Evolutionary conservation across 441 rosid genomes (phyloP).

Genomic region (Populus hybrid): DNA sequence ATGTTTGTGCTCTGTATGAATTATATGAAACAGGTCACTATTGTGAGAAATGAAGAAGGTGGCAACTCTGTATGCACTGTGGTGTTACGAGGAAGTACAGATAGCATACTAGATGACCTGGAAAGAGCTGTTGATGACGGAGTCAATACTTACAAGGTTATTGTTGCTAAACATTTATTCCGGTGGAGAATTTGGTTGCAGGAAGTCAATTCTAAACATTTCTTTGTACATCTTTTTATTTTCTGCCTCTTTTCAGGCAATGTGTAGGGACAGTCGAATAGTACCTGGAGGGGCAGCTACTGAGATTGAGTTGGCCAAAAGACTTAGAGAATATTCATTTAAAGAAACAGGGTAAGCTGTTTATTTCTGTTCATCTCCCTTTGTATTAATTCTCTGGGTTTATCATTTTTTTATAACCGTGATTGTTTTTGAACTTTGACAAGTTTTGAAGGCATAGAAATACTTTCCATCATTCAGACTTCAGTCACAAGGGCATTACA

Average conservation of each 20-base stretch:
- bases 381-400: neutral
- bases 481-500: neutral
- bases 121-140: constrained; percentile 99
- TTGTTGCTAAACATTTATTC: neutral
- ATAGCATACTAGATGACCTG: constrained; percentile 96
- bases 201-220: neutral
- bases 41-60: constrained; percentile 92
- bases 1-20: neutral
- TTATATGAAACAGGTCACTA: constrained; percentile 57
- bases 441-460: neutral
- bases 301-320: constrained; percentile 97
- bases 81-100: constrained; percentile 95
- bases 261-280: constrained; percentile 96
- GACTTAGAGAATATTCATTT: constrained; percentile 86
- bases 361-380: constrained; percentile 7
- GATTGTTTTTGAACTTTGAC: neutral
- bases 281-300: constrained; percentile 99
- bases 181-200: constrained; percentile 6
- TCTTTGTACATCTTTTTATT: neutral
- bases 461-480: neutral
- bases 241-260: constrained; percentile 53
- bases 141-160: constrained; percentile 94
- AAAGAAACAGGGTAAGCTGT: constrained; percentile 85
- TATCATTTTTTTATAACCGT: neutral
- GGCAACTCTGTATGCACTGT: constrained; percentile 92